Base-by-base conservation (phyloP, 495 filamentous ascomycete species). In the Lepidopterella palustris region DNA sequence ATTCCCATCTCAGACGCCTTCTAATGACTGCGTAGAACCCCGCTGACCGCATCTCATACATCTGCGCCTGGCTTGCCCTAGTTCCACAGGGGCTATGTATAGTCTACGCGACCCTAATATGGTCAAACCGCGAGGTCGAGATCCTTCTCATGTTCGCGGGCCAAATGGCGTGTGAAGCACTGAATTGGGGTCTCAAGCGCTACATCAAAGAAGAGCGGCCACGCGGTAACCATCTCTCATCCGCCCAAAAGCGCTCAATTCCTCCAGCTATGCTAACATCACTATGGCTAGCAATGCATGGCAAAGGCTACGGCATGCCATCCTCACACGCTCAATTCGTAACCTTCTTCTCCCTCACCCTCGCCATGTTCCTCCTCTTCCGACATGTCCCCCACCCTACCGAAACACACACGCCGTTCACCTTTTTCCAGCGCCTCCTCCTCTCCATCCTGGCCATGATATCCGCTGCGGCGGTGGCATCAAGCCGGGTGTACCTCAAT, bases 301-400 rank as follows among this genome's bases (percentile, higher is more conserved):
- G 87, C 35, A 96, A 96, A 72, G 93, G 93, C 59, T 99, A 97
- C 68, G 93, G 93, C 62, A 99, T 99, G 93, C 93, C 93, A n/a
- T 91, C 87, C 47, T 96, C 90, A 25, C 93, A 99, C 75, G 89
- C 93, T 9, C 93, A 99, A 73, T 99, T 96, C 70, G 86, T 88
- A 49, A 78, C 84, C 9, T 99, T 88, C 77, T 97, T 96, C 77
- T 84, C 89, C 42, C 75, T 93, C 55, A 90, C 87, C 66, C 71
- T 96, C 24, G 75, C 82, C 15, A 77, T 99, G 27, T 97, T 97
- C 74, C 77, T 97, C 24, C 76, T 92, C 15, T 74, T 88, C 51
- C 81, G 92, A 58, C 89, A 96, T 71, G 76, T 77, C 6, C 55
- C 62, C 55, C 68, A 67, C 49, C 70, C 67, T 60, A 71, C 69